Percentiles rank a stretch among this genome's conserved stretches.
Evolutionary conservation across 371 early-diverging fungal genomes (phyloP).

Genomic region (Capillidium heterosporum): DNA sequence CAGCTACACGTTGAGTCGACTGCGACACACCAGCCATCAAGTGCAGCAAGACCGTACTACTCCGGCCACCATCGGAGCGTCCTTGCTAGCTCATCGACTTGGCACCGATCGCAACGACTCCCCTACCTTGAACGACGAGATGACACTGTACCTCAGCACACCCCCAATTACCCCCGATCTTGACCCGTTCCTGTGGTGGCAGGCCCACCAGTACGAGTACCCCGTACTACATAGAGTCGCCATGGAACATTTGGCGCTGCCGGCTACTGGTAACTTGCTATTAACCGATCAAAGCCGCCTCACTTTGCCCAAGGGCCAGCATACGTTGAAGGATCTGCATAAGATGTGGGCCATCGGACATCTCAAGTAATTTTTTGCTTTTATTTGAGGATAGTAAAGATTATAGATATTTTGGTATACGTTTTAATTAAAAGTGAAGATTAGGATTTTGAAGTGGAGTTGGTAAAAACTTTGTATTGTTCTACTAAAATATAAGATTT

Average conservation of each 20-base stretch:
- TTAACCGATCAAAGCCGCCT: neutral
- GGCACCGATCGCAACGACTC: neutral
- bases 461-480: too few species aligned
- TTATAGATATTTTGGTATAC: too few species aligned
- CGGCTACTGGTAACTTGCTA: neutral
- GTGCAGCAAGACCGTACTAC: neutral
- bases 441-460: too few species aligned
- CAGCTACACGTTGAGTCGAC: neutral
- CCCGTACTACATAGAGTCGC: neutral
- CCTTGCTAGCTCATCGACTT: neutral
- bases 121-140: neutral
- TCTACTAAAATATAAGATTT: too few species aligned
- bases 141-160: neutral
- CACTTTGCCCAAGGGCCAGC: too few species aligned
- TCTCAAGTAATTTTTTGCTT: too few species aligned
- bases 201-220: neutral
- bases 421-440: too few species aligned
- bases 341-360: too few species aligned
- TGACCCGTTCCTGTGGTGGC: neutral
- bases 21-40: neutral
- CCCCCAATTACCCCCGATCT: neutral
- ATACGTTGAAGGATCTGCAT: too few species aligned
- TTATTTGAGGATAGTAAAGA: too few species aligned
- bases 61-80: neutral
- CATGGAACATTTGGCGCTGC: neutral